These are phyloP conservation scores for Phytophthora fragariaefolia DNA, from an alignment of 352 stramenopile genomes.

Conservation along the genomic window DNA sequence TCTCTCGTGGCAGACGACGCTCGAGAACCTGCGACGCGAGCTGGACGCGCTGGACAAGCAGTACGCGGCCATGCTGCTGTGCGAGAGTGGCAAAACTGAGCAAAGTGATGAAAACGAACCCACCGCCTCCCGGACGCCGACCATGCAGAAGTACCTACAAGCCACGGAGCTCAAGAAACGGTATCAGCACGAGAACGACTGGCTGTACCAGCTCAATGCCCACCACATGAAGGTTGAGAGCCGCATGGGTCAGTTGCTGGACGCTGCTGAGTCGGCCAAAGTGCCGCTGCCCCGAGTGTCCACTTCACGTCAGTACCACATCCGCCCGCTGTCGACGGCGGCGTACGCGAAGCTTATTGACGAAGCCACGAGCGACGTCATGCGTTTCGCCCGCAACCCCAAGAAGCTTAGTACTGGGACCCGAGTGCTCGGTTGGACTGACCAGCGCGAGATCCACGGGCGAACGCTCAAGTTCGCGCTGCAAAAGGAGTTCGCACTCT, in stretches of 20 bases:
- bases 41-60: constrained; percentile 50
- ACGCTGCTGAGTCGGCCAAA: constrained; percentile 44
- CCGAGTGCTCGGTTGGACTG: constrained; percentile 68
- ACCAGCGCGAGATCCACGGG: constrained; percentile 58
- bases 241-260: constrained; percentile 61
- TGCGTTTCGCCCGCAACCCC: constrained; percentile 50
- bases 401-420: constrained; percentile 57
- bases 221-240: constrained; percentile 59
- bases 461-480: constrained; percentile 65
- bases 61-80: constrained; percentile 48
- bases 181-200: constrained; percentile 60
- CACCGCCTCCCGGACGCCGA: constrained; percentile 16
- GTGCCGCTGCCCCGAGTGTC: constrained; percentile 18
- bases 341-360: constrained; percentile 59
- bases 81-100: not conserved
- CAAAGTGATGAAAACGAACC: not conserved
- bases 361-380: constrained; percentile 52
- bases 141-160: constrained; percentile 55
- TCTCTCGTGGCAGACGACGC: constrained; percentile 46
- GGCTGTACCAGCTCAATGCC: constrained; percentile 58
- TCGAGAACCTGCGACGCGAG: constrained; percentile 55
- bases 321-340: constrained; percentile 39
- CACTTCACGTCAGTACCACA: constrained; percentile 36
- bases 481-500: constrained; percentile 59
- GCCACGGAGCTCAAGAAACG: constrained; percentile 52